Evolutionary conservation across 495 filamentous ascomycete genomes (phyloP).

Genomic region (Penicillium bovifimosum): DNA sequence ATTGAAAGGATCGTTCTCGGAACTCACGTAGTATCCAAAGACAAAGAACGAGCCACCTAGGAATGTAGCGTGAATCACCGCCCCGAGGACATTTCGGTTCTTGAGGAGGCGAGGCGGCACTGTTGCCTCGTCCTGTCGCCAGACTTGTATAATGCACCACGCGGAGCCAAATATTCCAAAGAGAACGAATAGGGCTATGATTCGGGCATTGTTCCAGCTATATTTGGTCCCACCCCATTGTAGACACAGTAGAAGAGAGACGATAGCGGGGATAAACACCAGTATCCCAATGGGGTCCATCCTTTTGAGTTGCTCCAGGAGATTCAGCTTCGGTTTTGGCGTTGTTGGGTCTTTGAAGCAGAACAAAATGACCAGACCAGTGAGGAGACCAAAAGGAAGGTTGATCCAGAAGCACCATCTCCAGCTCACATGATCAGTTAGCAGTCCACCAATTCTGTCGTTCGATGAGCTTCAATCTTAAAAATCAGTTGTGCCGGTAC

Average conservation of each 20-base stretch:
- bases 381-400: constrained; percentile 62
- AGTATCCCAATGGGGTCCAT: constrained; percentile 64
- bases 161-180: constrained; percentile 54
- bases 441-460: constrained; percentile 41
- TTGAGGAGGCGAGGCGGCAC: constrained; percentile 67
- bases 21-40: constrained; percentile 50
- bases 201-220: constrained; percentile 55
- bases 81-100: constrained; percentile 59
- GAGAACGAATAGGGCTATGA: constrained; percentile 64
- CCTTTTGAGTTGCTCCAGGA: constrained; percentile 43
- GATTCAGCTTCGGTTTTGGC: constrained; percentile 31
- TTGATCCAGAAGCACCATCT: constrained; percentile 63
- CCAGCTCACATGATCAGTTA: constrained; percentile 58
- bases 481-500: neutral
- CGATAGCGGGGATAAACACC: constrained; percentile 64
- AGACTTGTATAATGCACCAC: constrained; percentile 63
- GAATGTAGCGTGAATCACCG: constrained; percentile 49
- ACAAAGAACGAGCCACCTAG: constrained; percentile 62
- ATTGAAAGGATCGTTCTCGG: neutral
- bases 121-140: constrained; percentile 68
- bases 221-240: constrained; percentile 80
- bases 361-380: constrained; percentile 52
- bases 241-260: constrained; percentile 68
- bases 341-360: constrained; percentile 53
- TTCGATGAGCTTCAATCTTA: neutral